These are phyloP conservation scores for Exophiala dermatitidis DNA, from an alignment of 2,329 filamentous ascomycete genomes.

Conservation along the genomic window DNA sequence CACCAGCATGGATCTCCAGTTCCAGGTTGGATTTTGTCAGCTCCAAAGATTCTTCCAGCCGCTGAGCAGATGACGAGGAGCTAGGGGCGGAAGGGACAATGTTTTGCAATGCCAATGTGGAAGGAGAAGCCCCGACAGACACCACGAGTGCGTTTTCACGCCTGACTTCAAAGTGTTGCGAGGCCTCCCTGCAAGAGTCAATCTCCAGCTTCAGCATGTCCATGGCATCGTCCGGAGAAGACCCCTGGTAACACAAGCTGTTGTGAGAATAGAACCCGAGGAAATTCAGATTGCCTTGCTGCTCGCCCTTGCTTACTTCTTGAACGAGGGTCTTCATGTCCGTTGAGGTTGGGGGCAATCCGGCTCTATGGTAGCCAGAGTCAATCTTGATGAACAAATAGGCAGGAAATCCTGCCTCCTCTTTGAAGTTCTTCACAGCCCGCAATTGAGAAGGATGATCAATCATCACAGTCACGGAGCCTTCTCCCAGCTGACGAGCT, in stretches of 20 bases:
- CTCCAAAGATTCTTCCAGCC: slow-evolving; percentile 17
- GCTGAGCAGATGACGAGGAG: slow-evolving; percentile 19
- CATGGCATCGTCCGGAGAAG: slow-evolving; percentile 52
- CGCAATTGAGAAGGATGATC: slow-evolving; percentile 60
- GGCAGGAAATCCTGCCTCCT: slow-evolving; percentile 42
- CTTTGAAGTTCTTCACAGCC: slow-evolving; percentile 40
- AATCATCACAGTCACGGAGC: slow-evolving; percentile 57
- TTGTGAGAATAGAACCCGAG: slow-evolving; percentile 67
- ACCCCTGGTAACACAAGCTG: slow-evolving; percentile 60
- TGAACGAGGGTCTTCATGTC: slow-evolving; percentile 32
- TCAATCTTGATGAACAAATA: slow-evolving; percentile 67
- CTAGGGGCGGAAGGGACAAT: slow-evolving; percentile 35
- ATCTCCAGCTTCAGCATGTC: slow-evolving; percentile 56
- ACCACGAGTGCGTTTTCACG: slow-evolving; percentile 44
- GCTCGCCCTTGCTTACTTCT: slow-evolving; percentile 28
- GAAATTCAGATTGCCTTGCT: slow-evolving; percentile 36
- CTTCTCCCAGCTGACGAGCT: slow-evolving; percentile 49
- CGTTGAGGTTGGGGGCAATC: slow-evolving; percentile 49
- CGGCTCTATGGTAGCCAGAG: slow-evolving; percentile 64
- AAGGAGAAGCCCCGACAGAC: slow-evolving; percentile 71
- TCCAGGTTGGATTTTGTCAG: slow-evolving; percentile 34
- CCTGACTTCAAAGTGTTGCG: slow-evolving; percentile 24
- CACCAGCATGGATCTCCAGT: slow-evolving; percentile 68
- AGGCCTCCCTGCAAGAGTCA: slow-evolving; percentile 35
- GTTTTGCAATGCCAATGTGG: slow-evolving; percentile 60